Evolutionary conservation across 768 basidiomycete genomes (phyloP), one percentile per base, ranked within the genome.

Genomic region (Cystofilobasidium ferigula): DNA sequence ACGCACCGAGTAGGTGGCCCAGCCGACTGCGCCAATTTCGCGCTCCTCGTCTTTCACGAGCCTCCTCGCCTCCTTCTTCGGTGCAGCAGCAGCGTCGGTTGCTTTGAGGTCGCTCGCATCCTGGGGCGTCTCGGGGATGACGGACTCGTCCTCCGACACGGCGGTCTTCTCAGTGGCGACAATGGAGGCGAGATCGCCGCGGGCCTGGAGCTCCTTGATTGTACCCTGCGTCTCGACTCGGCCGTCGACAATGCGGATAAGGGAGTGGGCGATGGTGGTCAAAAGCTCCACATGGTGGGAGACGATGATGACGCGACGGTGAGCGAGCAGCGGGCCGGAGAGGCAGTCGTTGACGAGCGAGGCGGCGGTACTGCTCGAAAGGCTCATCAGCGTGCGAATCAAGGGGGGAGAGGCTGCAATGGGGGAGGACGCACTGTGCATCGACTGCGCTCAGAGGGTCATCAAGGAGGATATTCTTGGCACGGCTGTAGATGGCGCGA

Each of bases 211-310:
- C 8, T 87, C 86, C 48, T 81, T 79, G 13, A 86, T 78, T 0
- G 81, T 82, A 8, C 89, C 89, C 72, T 87, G 83, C 0, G 82
- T 81, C 71, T 89, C 87, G 59, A 89, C 83, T 18, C 87, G 83
- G 2, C 88, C 89, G 72, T 89, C 88, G 1, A 88, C 79, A 81
- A 90, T 85, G 32, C 87, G 83, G 9, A 89, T 80, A 3, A 90
- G 76, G 71, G 88, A 88, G 70, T 84, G 72, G 0, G 86, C 82
- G 0, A 83, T 84, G 0, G 88, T 85, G 9, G 89, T 81, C 22
- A 90, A 84, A 0, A 92, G 81, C 58, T 89, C 86, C 32, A 90
- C 84, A 71, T 90, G 88, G 69, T 91, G 89, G 0, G 88, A 88
- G 40, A 91, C 88, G 16, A 80, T 69, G 43, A 79, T 73, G 20